Base-by-base conservation (phyloP, 2,329 filamentous ascomycete species). In the Colletotrichum ledebouriae region DNA sequence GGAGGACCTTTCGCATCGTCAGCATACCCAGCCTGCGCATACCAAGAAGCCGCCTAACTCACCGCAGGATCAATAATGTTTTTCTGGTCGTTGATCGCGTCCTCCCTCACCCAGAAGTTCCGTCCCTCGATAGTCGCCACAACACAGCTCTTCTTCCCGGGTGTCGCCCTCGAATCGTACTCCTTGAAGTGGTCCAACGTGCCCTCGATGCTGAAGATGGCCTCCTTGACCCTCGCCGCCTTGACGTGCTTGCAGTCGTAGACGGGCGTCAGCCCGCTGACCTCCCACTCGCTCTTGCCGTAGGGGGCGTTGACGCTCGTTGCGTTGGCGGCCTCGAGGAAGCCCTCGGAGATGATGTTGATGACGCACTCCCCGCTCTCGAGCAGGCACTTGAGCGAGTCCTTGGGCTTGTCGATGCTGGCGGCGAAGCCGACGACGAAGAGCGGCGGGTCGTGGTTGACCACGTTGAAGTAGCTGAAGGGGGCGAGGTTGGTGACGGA, bases 61-160 rank as follows among this genome's bases (percentile, higher is more conserved):
- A 90, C 88, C 59, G 81, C 86, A 11, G 93, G 88, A 78, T 97
- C 92, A 65, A 98, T 84, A 47, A 93, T 74, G 72, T 89, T 93
- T 75, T 84, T 86, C 9, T 94, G 90, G 76, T 92, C 88, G 73
- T 97, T 93, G 69, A 97, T 82, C 2, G 94, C 94, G 80, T 98
- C 95, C 77, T 97, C 93, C 60, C 94, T 83, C 2, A 90, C 94
- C 94, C 94, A 98, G 76, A 98, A 97, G 33, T 90, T 85, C 39
- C 92, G 90, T 0, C 94, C 95, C 81, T 98, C 94, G 12, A 98
- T 84, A 39, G 97, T 86, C 2, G 87, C 91, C 71, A 97, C 75
- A 4, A 91, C 90, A 1, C 91, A 89, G 1, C 91, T 91, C 83
- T 90, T 94, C 81, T 90, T 91, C 2, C 92, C 94, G 0, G 91